These are phyloP conservation scores for Carallia pectinifolia DNA, from an alignment of 345 rosid genomes.

Conservation along the genomic window DNA sequence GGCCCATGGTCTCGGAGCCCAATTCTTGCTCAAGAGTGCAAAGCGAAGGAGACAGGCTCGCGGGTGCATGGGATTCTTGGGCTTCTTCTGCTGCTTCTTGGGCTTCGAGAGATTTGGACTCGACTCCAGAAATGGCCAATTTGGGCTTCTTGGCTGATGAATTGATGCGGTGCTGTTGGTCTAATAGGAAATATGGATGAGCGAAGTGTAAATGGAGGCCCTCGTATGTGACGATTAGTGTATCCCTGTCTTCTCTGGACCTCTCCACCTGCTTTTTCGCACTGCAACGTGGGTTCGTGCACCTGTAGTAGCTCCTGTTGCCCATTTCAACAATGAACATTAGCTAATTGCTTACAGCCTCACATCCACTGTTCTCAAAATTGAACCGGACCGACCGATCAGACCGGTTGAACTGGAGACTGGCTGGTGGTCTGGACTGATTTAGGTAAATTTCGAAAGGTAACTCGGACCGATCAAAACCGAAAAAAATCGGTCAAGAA, in stretches of 20 bases:
- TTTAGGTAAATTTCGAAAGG: too few species aligned
- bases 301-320: conserved; percentile 81
- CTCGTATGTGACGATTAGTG: conserved; percentile 71
- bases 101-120: neutral
- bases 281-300: conserved; percentile 76
- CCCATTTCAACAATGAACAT: neutral
- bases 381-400: too few species aligned
- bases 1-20: conserved; percentile 16
- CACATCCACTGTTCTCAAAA: too few species aligned
- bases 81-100: conserved; percentile 12
- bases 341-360: too few species aligned
- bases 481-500: too few species aligned
- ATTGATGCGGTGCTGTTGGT: conserved; percentile 22
- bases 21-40: conserved; percentile 7
- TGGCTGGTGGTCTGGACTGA: too few species aligned
- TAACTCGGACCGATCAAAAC: too few species aligned
- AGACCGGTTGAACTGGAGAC: too few species aligned
- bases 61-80: conserved; percentile 1
- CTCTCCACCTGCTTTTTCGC: conserved; percentile 89
- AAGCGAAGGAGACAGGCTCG: neutral
- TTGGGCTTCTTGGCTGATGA: conserved; percentile 47
- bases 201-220: conserved; percentile 78
- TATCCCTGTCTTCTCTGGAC: conserved; percentile 60
- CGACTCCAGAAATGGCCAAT: conserved; percentile 11
- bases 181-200: conserved; percentile 42